These are phyloP conservation scores for Ceratopteris richardii DNA, from an alignment of 75 land plant genomes.

Conservation along the genomic window DNA sequence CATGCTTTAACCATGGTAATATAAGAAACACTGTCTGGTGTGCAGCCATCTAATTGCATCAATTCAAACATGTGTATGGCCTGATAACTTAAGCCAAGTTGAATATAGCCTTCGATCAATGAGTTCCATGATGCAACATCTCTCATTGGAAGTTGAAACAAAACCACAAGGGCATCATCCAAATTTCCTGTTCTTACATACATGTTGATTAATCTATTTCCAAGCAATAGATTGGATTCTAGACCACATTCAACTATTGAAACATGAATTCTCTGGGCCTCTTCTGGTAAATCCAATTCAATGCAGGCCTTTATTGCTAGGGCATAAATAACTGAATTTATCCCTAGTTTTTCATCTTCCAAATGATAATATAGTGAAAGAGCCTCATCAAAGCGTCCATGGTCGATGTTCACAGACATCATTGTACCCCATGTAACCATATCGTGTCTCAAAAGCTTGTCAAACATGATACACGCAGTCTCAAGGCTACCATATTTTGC, in stretches of 20 bases:
- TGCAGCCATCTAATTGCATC: slow-evolving; percentile 16
- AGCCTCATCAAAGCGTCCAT: background rate
- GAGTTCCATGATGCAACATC: slow-evolving; percentile 64
- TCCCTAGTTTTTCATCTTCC: background rate
- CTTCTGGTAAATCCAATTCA: background rate
- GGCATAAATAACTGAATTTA: background rate
- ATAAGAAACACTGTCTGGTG: slow-evolving; percentile 14
- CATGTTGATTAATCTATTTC: slow-evolving; percentile 47
- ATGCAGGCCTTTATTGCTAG: background rate
- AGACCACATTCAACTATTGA: background rate
- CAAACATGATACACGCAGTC: background rate
- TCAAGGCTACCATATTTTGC: slow-evolving; percentile 4
- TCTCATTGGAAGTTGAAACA: slow-evolving; percentile 26
- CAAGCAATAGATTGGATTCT: background rate
- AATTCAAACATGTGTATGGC: slow-evolving; percentile 37
- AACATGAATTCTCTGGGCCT: background rate
- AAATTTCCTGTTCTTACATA: slow-evolving; percentile 51
- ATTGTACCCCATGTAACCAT: background rate
- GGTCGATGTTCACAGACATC: background rate
- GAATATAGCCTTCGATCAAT: slow-evolving; percentile 40
- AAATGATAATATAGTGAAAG: background rate
- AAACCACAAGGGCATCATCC: slow-evolving; percentile 19
- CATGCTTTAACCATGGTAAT: slow-evolving; percentile 15
- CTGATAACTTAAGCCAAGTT: slow-evolving; percentile 35
- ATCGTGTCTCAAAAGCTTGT: background rate